phyloP scores from a whole-genome alignment of 495 filamentous ascomycete species.

The Aspergillus baeticus region DNA sequence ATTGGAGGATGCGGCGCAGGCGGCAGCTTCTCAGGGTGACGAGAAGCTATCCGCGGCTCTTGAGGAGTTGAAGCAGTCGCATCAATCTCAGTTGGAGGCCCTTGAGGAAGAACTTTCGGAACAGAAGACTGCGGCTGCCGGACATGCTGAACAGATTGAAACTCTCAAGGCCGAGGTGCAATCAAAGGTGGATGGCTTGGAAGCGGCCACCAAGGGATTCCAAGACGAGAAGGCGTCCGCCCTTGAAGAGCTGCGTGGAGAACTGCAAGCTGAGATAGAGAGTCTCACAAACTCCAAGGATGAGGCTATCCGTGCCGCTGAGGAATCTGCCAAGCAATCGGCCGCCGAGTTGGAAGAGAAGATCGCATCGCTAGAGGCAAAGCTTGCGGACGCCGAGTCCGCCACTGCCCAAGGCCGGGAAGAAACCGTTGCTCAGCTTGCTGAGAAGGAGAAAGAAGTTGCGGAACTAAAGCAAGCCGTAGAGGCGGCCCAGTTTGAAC shows the following conservation, averaged over 20 bases:
- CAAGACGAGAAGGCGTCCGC: constrained; percentile 40
- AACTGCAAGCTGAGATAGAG: constrained; percentile 45
- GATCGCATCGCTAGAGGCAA: constrained; percentile 36
- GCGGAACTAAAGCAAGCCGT: constrained; percentile 35
- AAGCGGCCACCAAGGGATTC: constrained; percentile 24
- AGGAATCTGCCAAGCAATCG: constrained; percentile 36
- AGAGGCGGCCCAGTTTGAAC: constrained; percentile 34
- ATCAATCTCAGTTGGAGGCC: constrained; percentile 37
- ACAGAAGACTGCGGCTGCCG: constrained; percentile 35
- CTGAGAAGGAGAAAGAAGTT: constrained; percentile 41
- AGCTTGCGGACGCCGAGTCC: constrained; percentile 38
- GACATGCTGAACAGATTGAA: constrained; percentile 39
- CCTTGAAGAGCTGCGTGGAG: constrained; percentile 36
- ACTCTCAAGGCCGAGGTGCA: constrained; percentile 40
- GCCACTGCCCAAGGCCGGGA: constrained; percentile 27
- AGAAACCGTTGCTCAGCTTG: constrained; percentile 26
- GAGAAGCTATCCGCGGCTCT: constrained; percentile 33
- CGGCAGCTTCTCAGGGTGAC: constrained; percentile 36
- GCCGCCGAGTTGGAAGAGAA: constrained; percentile 35
- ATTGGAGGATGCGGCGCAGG: constrained; percentile 39
- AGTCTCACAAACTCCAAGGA: constrained; percentile 40
- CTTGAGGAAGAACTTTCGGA: constrained; percentile 38
- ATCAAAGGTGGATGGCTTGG: constrained; percentile 30
- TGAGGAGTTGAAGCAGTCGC: constrained; percentile 39
- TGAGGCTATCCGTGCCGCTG: constrained; percentile 40